Base-by-base conservation (phyloP, 345 rosid species). In the Noccaea bulbosa region DNA sequence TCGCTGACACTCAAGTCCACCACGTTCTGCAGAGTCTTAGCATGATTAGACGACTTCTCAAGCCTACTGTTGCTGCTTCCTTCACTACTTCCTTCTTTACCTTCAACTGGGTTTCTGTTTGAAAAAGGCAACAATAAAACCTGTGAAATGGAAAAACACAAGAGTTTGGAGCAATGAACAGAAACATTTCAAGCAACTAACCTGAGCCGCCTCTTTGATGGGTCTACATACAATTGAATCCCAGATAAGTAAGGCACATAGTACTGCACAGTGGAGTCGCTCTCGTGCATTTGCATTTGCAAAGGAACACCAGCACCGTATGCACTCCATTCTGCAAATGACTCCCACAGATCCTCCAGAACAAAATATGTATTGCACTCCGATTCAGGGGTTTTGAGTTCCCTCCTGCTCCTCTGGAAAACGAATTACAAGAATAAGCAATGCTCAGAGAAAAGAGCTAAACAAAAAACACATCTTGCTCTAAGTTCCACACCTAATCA, bases 191-290 rank as follows among this genome's bases (percentile, higher is more conserved):
- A 15, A 75, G 69, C 11, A 48, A 20, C 85, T 76, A 69, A 87
- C 98, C 97, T 85, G 38, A 60, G 59, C 67, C 77, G 59, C 67
- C 77, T 79, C 4, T 81, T 83, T 2, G 73, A 77, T 4, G 88
- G 83, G 69, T 88, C 88, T 47, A 75, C 53, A 73, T 91, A 94
- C 65, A 91, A 61, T 80, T 91, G 98, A 82, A 94, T 88, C 62
- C 90, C 98, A 3, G 98, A 94, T 69, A 91, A 83, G 80, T 85
- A 94, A 3, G 99, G 99, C 14, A 88, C 94, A 77, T 94, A 94
- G 52, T 89, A 94, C 79, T 94, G 99, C 69, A 83, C 77, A 0
- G 93, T 91, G 51, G 85, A 83, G 74, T 91, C 96, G 3, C 75
- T 79, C 47, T 86, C 92, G 46, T 88, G 79, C 85, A 94, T 78